A percentile compares a stretch with the other conserved stretches of the same genome.
Conservation (phyloP, 495 filamentous ascomycete species). For the Aspergillus asperescens region DNA sequence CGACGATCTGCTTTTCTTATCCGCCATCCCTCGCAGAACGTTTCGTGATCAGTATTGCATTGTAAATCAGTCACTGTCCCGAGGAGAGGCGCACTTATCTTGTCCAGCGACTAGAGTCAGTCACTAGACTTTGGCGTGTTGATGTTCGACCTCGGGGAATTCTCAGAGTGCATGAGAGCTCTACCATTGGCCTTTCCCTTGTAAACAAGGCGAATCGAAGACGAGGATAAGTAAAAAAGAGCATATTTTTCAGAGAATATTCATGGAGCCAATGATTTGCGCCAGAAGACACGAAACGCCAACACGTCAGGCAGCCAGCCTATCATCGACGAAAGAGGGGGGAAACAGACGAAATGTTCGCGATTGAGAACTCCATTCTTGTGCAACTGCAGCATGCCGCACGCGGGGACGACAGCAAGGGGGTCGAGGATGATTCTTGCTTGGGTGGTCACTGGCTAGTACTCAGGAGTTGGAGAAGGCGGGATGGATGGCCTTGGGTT, state of each 20-base stretch:
- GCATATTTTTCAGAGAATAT: background rate
- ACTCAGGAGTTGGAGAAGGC: background rate
- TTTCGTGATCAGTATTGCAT: background rate
- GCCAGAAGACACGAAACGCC: background rate
- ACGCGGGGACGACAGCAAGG: conserved; percentile 31
- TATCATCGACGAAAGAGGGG: conserved; percentile 2
- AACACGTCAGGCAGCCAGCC: conserved; percentile 1
- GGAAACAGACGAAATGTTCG: background rate
- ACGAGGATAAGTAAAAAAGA: background rate
- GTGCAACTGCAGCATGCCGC: conserved; percentile 43
- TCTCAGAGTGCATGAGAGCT: conserved; percentile 5
- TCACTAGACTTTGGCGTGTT: no score
- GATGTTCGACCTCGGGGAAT: conserved; percentile 10
- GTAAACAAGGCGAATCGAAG: background rate
- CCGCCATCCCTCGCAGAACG: background rate
- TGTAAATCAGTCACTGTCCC: background rate
- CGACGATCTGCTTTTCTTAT: background rate
- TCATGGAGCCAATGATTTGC: conserved; percentile 1
- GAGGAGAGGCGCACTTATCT: background rate
- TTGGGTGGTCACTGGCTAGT: background rate
- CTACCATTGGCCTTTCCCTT: conserved; percentile 1
- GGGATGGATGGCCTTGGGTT: background rate
- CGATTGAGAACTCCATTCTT: conserved; percentile 13
- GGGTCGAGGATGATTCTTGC: background rate
- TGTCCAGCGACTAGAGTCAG: background rate